Percentiles rank a stretch among this genome's conserved stretches.
Evolutionary conservation across 2,329 filamentous ascomycete species (phyloP).

Genomic region (Fusarium domesticum): DNA sequence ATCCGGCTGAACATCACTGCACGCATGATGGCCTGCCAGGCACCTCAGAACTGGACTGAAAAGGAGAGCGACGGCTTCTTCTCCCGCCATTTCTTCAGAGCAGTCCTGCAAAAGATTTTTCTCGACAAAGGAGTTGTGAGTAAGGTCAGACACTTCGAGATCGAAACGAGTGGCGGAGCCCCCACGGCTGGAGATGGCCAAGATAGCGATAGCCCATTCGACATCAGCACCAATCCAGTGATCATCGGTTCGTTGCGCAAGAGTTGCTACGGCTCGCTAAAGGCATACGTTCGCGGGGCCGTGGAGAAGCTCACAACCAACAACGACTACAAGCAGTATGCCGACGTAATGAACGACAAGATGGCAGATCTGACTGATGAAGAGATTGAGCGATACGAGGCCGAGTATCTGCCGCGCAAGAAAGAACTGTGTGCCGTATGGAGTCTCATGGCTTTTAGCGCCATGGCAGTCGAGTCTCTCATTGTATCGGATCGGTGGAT

Average conservation of each 20-base stretch:
- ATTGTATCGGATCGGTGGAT: constrained; percentile 90
- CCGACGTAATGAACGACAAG: constrained; percentile 59
- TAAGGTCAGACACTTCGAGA: constrained; percentile 47
- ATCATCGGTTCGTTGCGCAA: constrained; percentile 86
- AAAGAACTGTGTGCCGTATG: constrained; percentile 85
- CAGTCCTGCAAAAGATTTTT: constrained; percentile 87
- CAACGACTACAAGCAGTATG: constrained; percentile 56
- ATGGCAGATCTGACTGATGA: constrained; percentile 70
- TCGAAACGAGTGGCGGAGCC: constrained; percentile 24
- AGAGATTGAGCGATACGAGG: constrained; percentile 70
- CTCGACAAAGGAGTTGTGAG: constrained; percentile 77
- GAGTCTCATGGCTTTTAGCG: constrained; percentile 95
- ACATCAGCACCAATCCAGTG: constrained; percentile 69
- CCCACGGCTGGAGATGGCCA: constrained; percentile 13
- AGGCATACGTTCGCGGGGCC: constrained; percentile 76
- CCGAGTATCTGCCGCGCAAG: constrained; percentile 60
- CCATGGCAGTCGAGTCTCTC: constrained; percentile 80
- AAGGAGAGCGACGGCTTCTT: constrained; percentile 85
- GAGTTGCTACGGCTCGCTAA: constrained; percentile 71
- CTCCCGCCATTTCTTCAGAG: constrained; percentile 87
- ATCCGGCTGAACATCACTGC: constrained; percentile 92
- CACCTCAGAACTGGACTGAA: constrained; percentile 85
- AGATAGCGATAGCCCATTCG: constrained; percentile 41
- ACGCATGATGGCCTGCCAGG: constrained; percentile 97
- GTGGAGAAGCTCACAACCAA: constrained; percentile 67